These are phyloP conservation scores for Kodamaea hsintzibuensis DNA, from an alignment of 805 yeast genomes.

Conservation along the genomic window DNA sequence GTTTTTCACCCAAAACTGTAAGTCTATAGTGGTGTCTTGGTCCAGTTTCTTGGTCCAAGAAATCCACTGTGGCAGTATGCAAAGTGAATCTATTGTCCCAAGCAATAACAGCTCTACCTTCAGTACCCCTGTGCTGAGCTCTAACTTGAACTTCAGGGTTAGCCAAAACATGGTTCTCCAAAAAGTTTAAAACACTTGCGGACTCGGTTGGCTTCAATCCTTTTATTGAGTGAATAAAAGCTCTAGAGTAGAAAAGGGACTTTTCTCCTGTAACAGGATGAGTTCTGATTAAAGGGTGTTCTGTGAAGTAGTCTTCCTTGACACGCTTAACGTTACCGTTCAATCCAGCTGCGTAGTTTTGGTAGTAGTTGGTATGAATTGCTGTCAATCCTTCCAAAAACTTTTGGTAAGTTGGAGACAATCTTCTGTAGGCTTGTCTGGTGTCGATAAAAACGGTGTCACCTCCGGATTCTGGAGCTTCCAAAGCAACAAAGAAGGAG, in stretches of 20 bases:
- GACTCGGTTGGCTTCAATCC: constrained; percentile 26
- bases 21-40: constrained; percentile 28
- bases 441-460: constrained; percentile 27
- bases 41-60: constrained; percentile 22
- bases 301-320: constrained; percentile 22
- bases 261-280: constrained; percentile 31
- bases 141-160: constrained; percentile 29
- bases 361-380: constrained; percentile 25
- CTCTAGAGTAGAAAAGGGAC: constrained; percentile 23
- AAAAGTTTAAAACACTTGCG: constrained; percentile 21
- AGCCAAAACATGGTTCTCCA: constrained; percentile 21
- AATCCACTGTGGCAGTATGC: constrained; percentile 25
- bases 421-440: constrained; percentile 27
- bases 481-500: constrained; percentile 26
- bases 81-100: constrained; percentile 28
- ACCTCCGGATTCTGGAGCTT: constrained; percentile 28
- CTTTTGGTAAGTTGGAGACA: constrained; percentile 23
- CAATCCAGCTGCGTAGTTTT: constrained; percentile 17
- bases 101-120: constrained; percentile 23
- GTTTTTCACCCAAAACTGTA: constrained; percentile 28
- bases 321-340: constrained; percentile 17
- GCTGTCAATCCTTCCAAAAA: constrained; percentile 24
- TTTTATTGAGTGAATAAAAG: constrained; percentile 22
- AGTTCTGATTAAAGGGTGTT: constrained; percentile 30
- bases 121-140: constrained; percentile 25